Evolutionary conservation across 805 yeast species (phyloP), one percentile per base, ranked within the genome.

Genomic region (Torulaspora quercuum): DNA sequence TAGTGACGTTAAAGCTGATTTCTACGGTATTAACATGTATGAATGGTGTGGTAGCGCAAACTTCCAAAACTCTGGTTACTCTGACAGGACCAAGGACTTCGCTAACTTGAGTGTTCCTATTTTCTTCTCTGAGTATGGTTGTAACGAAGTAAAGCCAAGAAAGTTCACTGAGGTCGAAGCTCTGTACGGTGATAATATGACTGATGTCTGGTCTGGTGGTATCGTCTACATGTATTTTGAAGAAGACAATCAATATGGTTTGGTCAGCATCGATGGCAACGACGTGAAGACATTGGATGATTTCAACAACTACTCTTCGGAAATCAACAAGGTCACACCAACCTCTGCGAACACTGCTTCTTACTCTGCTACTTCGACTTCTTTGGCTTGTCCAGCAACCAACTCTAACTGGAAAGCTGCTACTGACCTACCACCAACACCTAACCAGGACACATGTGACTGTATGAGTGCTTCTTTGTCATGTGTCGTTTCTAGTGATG

Each of bases 171-270:
- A 82, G 65, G 83, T 83, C 48, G 75, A 65, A 28, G 70, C 87
- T 41, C 55, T 83, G 25, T 83, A 73, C 66, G 68, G 80, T 46
- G 58, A 60, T 33, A 68, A 82, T 25, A 83, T 83, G 94, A 82
- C 88, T 46, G 82, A 72, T 60, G 81, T 81, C 43, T 83, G 90
- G 92, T 82, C 90, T 33, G 90, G 94, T 67, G 94, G 90, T 75
- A 82, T 83, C 56, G 90, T 82, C 37, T 83, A 82, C 69, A 78
- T 82, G 89, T 83, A 82, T 68, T 83, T 76, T 65, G 73, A 83
- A 68, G 90, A 83, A 68, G 67, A 65, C 38, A 82, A 82, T 67
- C 62, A 82, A 52, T 82, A 81, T 56, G 90, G 94, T 68, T 72
- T 82, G 57, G 89, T 82, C 36, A 47, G 75, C 36, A 62, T 78